A percentile compares a stretch with the other conserved stretches of the same genome.
phyloP scores from a whole-genome alignment of 768 basidiomycete genomes.

The Galerina marginata region DNA sequence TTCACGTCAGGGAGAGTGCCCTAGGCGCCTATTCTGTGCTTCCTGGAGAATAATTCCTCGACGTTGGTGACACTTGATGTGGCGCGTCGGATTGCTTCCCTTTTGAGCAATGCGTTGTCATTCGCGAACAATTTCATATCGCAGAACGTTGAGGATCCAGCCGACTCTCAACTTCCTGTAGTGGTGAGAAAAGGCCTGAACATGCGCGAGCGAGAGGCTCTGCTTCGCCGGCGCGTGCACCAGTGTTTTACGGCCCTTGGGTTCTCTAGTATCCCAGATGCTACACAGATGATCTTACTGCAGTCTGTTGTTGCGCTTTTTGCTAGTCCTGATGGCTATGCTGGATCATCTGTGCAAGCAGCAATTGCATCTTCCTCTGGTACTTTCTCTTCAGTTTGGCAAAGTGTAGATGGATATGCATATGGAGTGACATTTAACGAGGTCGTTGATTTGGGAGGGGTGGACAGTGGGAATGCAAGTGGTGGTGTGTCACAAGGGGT shows the following conservation, averaged over 20 bases:
- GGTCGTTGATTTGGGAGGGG: conserved; percentile 49
- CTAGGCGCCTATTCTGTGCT: conserved; percentile 88
- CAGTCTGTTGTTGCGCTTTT: conserved; percentile 84
- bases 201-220: conserved; percentile 79
- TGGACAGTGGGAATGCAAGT: conserved; percentile 34
- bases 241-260: conserved; percentile 90
- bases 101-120: conserved; percentile 87
- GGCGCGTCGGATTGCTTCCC: conserved; percentile 82
- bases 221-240: conserved; percentile 83
- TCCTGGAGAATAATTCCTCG: conserved; percentile 78
- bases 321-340: conserved; percentile 85
- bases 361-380: conserved; percentile 89
- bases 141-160: conserved; percentile 69
- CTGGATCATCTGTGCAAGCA: conserved; percentile 86
- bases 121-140: conserved; percentile 87
- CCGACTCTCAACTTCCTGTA: conserved; percentile 44
- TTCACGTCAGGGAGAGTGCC: conserved; percentile 90
- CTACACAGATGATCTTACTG: conserved; percentile 79
- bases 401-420: conserved; percentile 85
- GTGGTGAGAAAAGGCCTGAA: conserved; percentile 46
- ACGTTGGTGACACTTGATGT: conserved; percentile 89
- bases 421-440: conserved; percentile 85
- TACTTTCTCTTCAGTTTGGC: conserved; percentile 85
- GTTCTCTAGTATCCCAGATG: conserved; percentile 77
- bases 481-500: conserved; percentile 32